phyloP scores from a whole-genome alignment of 768 basidiomycete genomes.

The Holtermannia corniformis region DNA sequence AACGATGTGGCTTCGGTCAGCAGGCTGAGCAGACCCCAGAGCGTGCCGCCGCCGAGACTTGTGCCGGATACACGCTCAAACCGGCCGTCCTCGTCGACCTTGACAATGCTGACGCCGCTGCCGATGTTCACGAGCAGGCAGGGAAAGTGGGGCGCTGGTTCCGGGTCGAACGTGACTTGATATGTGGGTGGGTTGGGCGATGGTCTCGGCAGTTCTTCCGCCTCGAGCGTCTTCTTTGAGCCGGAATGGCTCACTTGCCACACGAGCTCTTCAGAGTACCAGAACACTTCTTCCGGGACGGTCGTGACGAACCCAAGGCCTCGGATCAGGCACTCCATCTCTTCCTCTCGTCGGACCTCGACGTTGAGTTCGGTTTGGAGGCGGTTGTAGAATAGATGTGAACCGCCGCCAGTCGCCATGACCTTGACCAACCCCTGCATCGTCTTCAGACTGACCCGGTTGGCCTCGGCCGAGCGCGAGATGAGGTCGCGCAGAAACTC shows the following conservation, averaged over 20 bases:
- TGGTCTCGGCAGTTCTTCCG: slow-evolving; percentile 59
- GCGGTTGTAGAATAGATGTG: slow-evolving; percentile 82
- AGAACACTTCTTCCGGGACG: slow-evolving; percentile 96
- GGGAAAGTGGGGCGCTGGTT: slow-evolving; percentile 75
- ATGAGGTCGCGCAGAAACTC: slow-evolving; percentile 80
- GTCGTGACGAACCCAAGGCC: slow-evolving; percentile 91
- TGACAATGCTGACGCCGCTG: slow-evolving; percentile 93
- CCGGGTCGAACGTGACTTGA: slow-evolving; percentile 72
- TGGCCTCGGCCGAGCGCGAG: slow-evolving; percentile 69
- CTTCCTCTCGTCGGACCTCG: slow-evolving; percentile 82
- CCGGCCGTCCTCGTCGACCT: slow-evolving; percentile 86
- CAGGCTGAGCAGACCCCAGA: slow-evolving; percentile 91
- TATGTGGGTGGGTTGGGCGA: slow-evolving; percentile 83
- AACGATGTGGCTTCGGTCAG: slow-evolving; percentile 91
- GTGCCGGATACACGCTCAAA: slow-evolving; percentile 97
- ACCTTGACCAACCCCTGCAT: slow-evolving; percentile 92
- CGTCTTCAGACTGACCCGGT: slow-evolving; percentile 75
- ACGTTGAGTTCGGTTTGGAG: slow-evolving; percentile 66
- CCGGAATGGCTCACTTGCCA: slow-evolving; percentile 48
- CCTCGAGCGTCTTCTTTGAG: slow-evolving; percentile 1
- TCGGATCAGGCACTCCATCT: slow-evolving; percentile 97
- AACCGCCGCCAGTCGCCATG: slow-evolving; percentile 96
- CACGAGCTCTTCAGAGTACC: slow-evolving; percentile 95
- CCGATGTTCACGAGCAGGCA: slow-evolving; percentile 97
- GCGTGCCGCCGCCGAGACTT: slow-evolving; percentile 88